Base-by-base conservation (phyloP, 23 red algal genomes). In the Gracilaria caudata region DNA sequence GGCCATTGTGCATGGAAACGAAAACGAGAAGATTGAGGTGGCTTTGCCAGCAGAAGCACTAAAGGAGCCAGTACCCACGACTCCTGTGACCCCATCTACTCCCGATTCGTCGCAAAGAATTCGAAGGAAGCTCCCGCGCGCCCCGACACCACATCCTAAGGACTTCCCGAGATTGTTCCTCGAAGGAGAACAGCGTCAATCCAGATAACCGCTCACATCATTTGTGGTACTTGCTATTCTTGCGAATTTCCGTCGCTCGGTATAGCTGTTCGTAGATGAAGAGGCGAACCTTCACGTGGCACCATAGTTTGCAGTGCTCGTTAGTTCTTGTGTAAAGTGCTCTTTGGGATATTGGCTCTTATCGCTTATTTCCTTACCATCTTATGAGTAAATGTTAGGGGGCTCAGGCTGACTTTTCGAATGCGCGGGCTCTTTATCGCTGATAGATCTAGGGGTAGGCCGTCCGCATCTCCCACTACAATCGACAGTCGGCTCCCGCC, bases 231-330 rank as follows among this genome's bases (percentile, higher is more conserved):
- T 86, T 77, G 41, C 90, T 89, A 76, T 90, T 84, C 21, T 71
- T 60, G 51, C 82, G 84, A 71, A 97, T 97, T 77, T 97, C 90
- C 32, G 76, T 90, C 3, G 95, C 83, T 12, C 95, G 88, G 73
- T 97, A 97, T 35, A 97, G 47, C 72, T 97, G 95, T 51, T 97
- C 95, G 53, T 94, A 81, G 21, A 97, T 77, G 24, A 97, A 84
- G 4, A 97, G 81, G 38, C 95, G 90, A 30, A 79, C 56, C 85
- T 89, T 60, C 25, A 20, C 4, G 55, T 79, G 56, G 23, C 35
- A 12, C 20, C 38, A 60, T n/a, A 51, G 12, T 63, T 60, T 12
- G 49, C 9, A 21, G 45, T 7, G 35, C 30, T 60, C 35, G 51
- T 80, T 80, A 63, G 77, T 58, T 60, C 13, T 37, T 51, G 56